phyloP scores from a whole-genome alignment of 2,329 filamentous ascomycete species.

The Aspergillus pseudonomiae region DNA sequence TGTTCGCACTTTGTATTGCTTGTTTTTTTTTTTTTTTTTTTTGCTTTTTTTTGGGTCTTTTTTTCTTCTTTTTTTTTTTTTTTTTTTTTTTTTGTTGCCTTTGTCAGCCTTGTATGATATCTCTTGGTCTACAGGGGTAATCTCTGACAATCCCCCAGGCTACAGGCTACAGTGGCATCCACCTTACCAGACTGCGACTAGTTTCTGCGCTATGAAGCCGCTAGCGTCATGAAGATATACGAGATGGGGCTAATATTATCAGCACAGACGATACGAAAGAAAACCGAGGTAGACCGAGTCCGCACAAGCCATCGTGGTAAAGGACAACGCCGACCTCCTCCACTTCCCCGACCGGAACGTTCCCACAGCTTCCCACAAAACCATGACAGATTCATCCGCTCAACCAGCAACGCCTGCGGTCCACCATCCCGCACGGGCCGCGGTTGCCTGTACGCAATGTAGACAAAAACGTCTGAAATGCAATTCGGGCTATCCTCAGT shows the following conservation, averaged over 20 bases:
- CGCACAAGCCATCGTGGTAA: not conserved
- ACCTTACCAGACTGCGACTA: not conserved
- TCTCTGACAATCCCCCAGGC: too few relatives aligned
- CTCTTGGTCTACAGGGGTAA: too few relatives aligned
- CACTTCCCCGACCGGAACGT: not conserved
- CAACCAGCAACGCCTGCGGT: not conserved
- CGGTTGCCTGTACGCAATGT: constrained; percentile 7
- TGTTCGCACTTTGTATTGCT: not conserved
- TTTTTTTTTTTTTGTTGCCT: too few relatives aligned
- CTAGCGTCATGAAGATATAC: not conserved
- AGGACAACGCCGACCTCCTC: not conserved
- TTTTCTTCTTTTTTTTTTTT: too few relatives aligned
- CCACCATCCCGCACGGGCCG: not conserved
- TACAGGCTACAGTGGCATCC: too few relatives aligned
- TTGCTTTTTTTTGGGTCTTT: too few relatives aligned
- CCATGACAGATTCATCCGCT: not conserved
- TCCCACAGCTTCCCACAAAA: not conserved
- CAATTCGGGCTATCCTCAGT: constrained; percentile 2
- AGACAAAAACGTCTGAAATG: constrained; percentile 5
- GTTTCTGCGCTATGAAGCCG: not conserved
- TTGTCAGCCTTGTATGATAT: too few relatives aligned
- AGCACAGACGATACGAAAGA: not conserved
- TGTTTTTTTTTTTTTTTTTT: too few relatives aligned
- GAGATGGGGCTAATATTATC: not conserved
- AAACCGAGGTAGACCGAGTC: not conserved